Base-by-base conservation (phyloP, 345 rosid genomes). In the Orychophragmus violaceus region DNA sequence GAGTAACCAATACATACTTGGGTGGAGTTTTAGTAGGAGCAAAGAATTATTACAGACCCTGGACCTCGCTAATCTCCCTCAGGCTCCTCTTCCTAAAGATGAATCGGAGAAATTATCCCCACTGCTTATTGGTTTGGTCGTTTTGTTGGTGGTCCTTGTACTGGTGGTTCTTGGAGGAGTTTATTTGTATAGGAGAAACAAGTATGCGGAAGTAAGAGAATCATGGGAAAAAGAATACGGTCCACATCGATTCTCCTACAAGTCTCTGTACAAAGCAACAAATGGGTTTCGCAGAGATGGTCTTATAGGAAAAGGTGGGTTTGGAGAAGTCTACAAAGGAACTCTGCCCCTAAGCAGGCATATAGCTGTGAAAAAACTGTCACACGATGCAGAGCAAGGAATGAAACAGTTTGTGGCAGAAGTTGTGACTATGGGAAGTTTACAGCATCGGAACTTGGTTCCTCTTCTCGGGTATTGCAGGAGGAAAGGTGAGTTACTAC, bases 21-120 rank as follows among this genome's bases (percentile, higher is more conserved):
- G 91, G 11, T 88, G 96, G 88, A 88, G 88, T 74, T 88, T 79
- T 69, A 77, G 54, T 19, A 69, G n/a, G 53, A 80, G 75, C 41
- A 52, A 23, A 70, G 57, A 30, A 1, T 2, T 1, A 2, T 75
- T 85, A 17, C 74, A 66, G 69, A 45, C 48, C 1, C 62, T 89
- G 2, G 42, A 68, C 21, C 52, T 81, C 19, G 77, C 86, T 33
- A 69, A 55, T 24, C 88, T 89, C 32, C 89, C 90, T 3, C 54
- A 3, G 17, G 80, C 66, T 82, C 90, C 90, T 3, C 75, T 68
- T 28, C 17, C 61, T 22, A 75, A 55, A 29, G 68, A 71, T 0
- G 72, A 59, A 11, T 13, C 19, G 5, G 64, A 32, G 48, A 13
- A 49, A 50, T 67, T 80, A 23, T 42, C 69, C 30, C 37, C 37